phyloP scores from a whole-genome alignment of 2,329 filamentous ascomycete genomes.

The Aspergillus udagawae region DNA sequence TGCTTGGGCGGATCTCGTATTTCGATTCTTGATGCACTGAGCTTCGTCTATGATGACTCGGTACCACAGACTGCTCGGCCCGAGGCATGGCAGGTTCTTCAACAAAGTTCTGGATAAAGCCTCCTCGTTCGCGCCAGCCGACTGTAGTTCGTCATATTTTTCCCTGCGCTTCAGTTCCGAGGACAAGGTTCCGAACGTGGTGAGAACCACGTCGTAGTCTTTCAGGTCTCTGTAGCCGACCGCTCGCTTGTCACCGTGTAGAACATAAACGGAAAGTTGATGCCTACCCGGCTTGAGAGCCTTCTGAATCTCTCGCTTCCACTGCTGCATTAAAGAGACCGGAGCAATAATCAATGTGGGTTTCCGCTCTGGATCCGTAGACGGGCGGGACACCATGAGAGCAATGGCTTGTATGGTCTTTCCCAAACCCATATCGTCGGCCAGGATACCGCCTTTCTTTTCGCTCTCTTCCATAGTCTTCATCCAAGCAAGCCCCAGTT shows the following conservation, averaged over 20 bases:
- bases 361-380: slow-evolving; percentile 55
- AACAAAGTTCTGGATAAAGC: slow-evolving; percentile 9
- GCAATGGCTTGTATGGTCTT: slow-evolving; percentile 82
- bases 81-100: slow-evolving; percentile 56
- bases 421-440: slow-evolving; percentile 78
- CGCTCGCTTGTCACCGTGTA: slow-evolving; percentile 63
- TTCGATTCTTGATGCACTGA: slow-evolving; percentile 74
- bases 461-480: slow-evolving; percentile 66
- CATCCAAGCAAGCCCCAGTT: slow-evolving; percentile 73
- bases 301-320: slow-evolving; percentile 72
- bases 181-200: slow-evolving; percentile 70
- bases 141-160: slow-evolving; percentile 48
- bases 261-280: slow-evolving; percentile 61
- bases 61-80: slow-evolving; percentile 58
- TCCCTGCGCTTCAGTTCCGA: slow-evolving; percentile 62
- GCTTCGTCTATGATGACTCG: slow-evolving; percentile 75
- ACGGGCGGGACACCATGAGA: slow-evolving; percentile 66
- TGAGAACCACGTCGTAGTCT: slow-evolving; percentile 69
- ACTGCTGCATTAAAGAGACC: slow-evolving; percentile 75
- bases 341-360: slow-evolving; percentile 82
- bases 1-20: slow-evolving; percentile 58
- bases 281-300: slow-evolving; percentile 59
- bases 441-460: slow-evolving; percentile 71
- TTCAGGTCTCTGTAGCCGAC: slow-evolving; percentile 57
- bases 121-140: slow-evolving; percentile 37